A percentile compares a stretch with the other conserved stretches of the same genome.
Conservation (phyloP, 73 alveolate genomes). For the Tetrahymena malaccensis region DNA sequence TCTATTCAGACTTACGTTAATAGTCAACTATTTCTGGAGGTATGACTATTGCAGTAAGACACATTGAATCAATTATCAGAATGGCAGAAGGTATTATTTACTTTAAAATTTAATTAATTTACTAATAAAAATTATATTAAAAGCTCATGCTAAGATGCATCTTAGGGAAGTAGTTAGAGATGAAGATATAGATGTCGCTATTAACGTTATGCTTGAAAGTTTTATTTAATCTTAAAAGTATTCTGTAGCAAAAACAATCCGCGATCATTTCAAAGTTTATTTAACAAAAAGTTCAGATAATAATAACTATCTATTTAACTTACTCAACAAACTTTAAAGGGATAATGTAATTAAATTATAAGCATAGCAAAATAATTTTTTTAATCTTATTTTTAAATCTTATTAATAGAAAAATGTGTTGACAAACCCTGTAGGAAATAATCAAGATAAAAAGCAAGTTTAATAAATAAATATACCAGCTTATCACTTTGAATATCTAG, state of each 20-base stretch:
- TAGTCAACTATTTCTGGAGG: constrained; percentile 92
- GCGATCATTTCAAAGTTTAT: constrained; percentile 78
- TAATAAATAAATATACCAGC: background rate
- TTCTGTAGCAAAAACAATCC: constrained; percentile 84
- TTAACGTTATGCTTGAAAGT: constrained; percentile 89
- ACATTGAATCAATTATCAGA: constrained; percentile 95
- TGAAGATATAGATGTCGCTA: constrained; percentile 93
- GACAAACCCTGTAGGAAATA: background rate
- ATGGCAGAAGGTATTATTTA: constrained; percentile 78
- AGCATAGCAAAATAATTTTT: background rate
- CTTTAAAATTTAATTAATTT: background rate
- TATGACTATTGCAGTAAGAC: constrained; percentile 93
- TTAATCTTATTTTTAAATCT: background rate
- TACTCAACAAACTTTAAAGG: constrained; percentile 63
- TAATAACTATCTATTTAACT: constrained; percentile 61
- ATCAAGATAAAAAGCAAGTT: background rate
- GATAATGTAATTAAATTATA: constrained; percentile 61
- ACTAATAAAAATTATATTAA: background rate
- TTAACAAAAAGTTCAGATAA: constrained; percentile 67
- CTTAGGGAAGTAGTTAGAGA: constrained; percentile 90
- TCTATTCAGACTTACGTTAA: constrained; percentile 89
- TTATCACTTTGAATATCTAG: background rate
- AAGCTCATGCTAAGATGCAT: constrained; percentile 97
- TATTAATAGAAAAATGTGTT: background rate
- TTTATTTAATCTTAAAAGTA: constrained; percentile 90